Evolutionary conservation across 768 basidiomycete species (phyloP), one percentile per base, ranked within the genome.

Genomic region (Xerocomellus dryophilus): DNA sequence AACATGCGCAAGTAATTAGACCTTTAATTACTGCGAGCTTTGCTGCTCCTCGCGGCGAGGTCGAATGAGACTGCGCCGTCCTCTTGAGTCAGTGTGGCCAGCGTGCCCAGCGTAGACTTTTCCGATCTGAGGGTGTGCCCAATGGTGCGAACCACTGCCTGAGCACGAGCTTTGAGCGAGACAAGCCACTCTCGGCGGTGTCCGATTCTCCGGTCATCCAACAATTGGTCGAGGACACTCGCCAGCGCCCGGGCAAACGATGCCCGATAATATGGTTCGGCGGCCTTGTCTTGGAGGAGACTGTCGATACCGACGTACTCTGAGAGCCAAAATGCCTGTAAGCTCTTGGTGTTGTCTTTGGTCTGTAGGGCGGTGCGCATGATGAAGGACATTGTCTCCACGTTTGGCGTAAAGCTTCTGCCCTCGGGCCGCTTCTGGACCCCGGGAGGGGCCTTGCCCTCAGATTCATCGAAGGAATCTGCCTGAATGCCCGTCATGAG

Each of bases 401-500:
- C 74, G 38, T 79, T 76, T 17, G 82, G 81, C 15, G 65, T 50
- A 42, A 84, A 56, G 55, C 74, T 77, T 54, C 75, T 72, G 25
- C 78, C 79, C 31, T 64, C 50, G n/a, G 72, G 67, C 35, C 75
- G 76, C 61, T 69, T 70, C 55, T 78, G 76, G 11, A 75, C 61
- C 52, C 66, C 71, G 9, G 80, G 82, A 5, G 77, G 45, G 12
- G 18, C 35, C 43, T 54, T 66, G 5, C 76, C 79, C 38, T 76
- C 76, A 11, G 51, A 53, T 36, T 60, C 61, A 32, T 59, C 6
- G 54, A 84, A 83, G 45, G 81, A 81, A 50, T 79, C 76, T 2
- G 68, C 61, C 54, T 77, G 78, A 59, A 80, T 82, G 7, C 89
- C 88, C 4, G 86, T 86, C 83, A 91, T 86, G 59, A 88, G 71